phyloP scores from a whole-genome alignment of 768 basidiomycete genomes.

The Leccinum boreale region DNA sequence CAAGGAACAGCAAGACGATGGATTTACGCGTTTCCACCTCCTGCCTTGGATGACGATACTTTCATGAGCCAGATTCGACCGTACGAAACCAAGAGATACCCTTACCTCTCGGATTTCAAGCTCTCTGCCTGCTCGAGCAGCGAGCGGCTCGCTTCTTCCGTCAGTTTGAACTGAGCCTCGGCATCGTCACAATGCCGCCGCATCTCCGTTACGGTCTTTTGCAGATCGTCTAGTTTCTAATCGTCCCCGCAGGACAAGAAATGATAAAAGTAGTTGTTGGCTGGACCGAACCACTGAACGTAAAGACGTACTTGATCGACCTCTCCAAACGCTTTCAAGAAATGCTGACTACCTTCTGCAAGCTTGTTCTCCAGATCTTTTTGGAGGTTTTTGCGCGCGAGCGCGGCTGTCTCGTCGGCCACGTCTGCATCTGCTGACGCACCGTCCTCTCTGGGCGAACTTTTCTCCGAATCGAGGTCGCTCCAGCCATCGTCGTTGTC shows the following conservation, averaged over 20 bases:
- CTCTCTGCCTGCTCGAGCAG: slow-evolving; percentile 82
- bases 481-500: slow-evolving; percentile 28
- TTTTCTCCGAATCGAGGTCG: slow-evolving; percentile 14
- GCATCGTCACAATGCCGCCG: slow-evolving; percentile 79
- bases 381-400: slow-evolving; percentile 75
- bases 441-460: slow-evolving; percentile 7
- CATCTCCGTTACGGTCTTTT: slow-evolving; percentile 79
- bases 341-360: slow-evolving; percentile 76
- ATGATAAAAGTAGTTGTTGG: not conserved
- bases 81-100: not conserved
- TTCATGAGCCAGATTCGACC: not conserved
- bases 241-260: not conserved
- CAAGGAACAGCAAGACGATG: slow-evolving; percentile 76
- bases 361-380: slow-evolving; percentile 84
- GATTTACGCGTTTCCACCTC: slow-evolving; percentile 67
- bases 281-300: not conserved
- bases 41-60: slow-evolving; percentile 41
- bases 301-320: slow-evolving; percentile 75
- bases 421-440: slow-evolving; percentile 25
- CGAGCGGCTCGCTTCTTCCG: slow-evolving; percentile 72
- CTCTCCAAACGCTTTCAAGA: slow-evolving; percentile 80
- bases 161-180: slow-evolving; percentile 68
- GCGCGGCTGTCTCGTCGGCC: slow-evolving; percentile 63
- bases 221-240: slow-evolving; percentile 82
- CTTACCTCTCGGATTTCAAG: slow-evolving; percentile 69